Evolutionary conservation across 768 basidiomycete genomes (phyloP), one percentile per base, ranked within the genome.

Genomic region (Tulasnella sp.): DNA sequence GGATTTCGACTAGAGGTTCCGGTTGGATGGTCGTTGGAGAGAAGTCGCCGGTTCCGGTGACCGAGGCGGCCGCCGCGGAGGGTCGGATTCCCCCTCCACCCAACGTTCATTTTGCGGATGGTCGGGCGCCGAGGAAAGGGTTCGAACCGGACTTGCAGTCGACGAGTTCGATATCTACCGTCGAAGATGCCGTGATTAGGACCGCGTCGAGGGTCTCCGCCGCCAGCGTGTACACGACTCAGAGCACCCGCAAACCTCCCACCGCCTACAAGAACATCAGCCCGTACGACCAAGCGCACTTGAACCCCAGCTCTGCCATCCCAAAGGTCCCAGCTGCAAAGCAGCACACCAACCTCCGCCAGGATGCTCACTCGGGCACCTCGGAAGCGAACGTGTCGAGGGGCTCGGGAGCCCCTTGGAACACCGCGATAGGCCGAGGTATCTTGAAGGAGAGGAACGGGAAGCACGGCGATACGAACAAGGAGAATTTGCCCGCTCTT

Each of bases 181-280:
- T 68, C 9, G 62, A 68, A 12, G 62, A 68, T 6, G 75, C 75
- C 3, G 75, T 76, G 2, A 56, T 76, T 14, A 2, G 42, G n/a
- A 76, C 42, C 10, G 75, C 75, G n/a, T 46, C 75, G 36, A 76
- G 75, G 75, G 56, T 76, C 16, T 76, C 75, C 9, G 40, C 48
- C 5, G 38, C 39, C n/a, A 76, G 75, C 36, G 75, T 48, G 9
- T 52, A 76, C 56, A 76, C 75, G 1, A 38, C 48, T 10, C 75
- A 40, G n/a, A 48, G 39, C 34, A 52, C 75, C 46, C 75, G 36
- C 5, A 44, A 48, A 21, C 38, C 46, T 36, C 39, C 75, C 46
- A 56, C 46, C 3, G 48, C 46, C 5, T 74, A 76, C 38, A 76
- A 48, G 38, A 58, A 31, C 34, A 52, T 76, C 56, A 76, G 48